A percentile compares a stretch with the other conserved stretches of the same genome.
phyloP scores from a whole-genome alignment of 2,329 filamentous ascomycete genomes.

The Ophiostoma perfectum region DNA sequence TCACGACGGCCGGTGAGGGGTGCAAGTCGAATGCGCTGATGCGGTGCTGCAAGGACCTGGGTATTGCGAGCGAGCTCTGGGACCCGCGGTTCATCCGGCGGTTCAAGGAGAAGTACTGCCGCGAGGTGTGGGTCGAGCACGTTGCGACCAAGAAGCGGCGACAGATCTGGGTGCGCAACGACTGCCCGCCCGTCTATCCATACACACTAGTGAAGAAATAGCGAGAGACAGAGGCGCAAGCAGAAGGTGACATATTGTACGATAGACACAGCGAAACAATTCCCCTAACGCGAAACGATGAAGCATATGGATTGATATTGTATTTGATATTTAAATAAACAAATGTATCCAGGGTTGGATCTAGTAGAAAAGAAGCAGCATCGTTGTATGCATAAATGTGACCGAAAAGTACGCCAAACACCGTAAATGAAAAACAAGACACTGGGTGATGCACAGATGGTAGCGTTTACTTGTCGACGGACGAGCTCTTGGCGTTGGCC shows the following conservation, averaged over 20 bases:
- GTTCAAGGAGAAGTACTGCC: constrained; percentile 69
- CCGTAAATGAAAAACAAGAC: too few species aligned
- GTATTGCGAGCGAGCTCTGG: constrained; percentile 92
- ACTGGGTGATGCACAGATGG: neutral
- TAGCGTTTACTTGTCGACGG: constrained; percentile 33
- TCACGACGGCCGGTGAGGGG: constrained; percentile 91
- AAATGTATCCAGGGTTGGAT: neutral
- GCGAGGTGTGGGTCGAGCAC: constrained; percentile 89
- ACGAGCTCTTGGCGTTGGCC: constrained; percentile 35
- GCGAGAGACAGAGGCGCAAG: neutral
- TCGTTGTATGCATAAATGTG: neutral
- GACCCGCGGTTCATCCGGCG: constrained; percentile 84
- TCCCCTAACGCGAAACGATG: too few species aligned
- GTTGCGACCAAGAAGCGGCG: constrained; percentile 78
- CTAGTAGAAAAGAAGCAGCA: neutral
- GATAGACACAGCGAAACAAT: neutral
- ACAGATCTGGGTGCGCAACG: constrained; percentile 81
- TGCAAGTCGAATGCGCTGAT: constrained; percentile 97
- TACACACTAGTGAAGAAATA: constrained; percentile 36
- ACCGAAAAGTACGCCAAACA: neutral
- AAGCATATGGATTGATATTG: too few species aligned
- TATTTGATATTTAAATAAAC: too few species aligned
- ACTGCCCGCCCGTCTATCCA: constrained; percentile 64
- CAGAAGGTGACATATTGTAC: neutral
- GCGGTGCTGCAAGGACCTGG: constrained; percentile 97